These are phyloP conservation scores for Coffea humblotiana DNA, from an alignment of 305 asterid genomes.

Conservation along the genomic window DNA sequence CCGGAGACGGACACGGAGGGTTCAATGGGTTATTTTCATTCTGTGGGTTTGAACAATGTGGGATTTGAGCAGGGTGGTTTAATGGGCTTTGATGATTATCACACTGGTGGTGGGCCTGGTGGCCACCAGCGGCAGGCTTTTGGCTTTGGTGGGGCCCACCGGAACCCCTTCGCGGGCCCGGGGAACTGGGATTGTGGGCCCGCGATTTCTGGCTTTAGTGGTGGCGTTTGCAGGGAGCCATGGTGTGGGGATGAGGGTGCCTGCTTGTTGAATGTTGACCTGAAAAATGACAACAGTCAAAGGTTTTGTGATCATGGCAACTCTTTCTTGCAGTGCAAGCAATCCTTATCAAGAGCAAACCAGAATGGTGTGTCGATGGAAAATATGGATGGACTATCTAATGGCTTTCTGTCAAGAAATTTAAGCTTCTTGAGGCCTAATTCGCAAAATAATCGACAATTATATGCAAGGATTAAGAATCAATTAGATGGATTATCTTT, in stretches of 20 bases:
- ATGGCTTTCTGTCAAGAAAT: neutral
- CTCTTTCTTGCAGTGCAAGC: constrained; percentile 57
- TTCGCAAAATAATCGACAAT: constrained; percentile 13
- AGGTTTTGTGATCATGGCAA: constrained; percentile 18
- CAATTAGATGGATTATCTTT: constrained; percentile 19
- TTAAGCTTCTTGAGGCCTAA: neutral
- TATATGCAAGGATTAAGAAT: constrained; percentile 14
- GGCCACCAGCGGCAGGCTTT: constrained; percentile 15
- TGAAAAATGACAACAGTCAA: constrained; percentile 18
- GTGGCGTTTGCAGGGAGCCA: constrained; percentile 18
- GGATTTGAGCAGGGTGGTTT: constrained; percentile 15
- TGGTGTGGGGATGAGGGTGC: constrained; percentile 14
- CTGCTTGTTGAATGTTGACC: constrained; percentile 9
- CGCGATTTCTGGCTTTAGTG: constrained; percentile 4
- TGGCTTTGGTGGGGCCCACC: constrained; percentile 41
- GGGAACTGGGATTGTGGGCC: constrained; percentile 35
- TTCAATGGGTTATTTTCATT: neutral
- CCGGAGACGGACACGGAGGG: constrained; percentile 7
- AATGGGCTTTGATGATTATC: constrained; percentile 11
- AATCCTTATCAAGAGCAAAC: constrained; percentile 23
- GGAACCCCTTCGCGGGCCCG: constrained; percentile 42
- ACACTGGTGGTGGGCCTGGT: constrained; percentile 11
- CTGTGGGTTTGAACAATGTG: constrained; percentile 22
- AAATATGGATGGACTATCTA: neutral
- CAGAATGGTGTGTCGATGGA: neutral